Evolutionary conservation across 2,329 filamentous ascomycete genomes (phyloP).

Genomic region (Fusarium aywerte): DNA sequence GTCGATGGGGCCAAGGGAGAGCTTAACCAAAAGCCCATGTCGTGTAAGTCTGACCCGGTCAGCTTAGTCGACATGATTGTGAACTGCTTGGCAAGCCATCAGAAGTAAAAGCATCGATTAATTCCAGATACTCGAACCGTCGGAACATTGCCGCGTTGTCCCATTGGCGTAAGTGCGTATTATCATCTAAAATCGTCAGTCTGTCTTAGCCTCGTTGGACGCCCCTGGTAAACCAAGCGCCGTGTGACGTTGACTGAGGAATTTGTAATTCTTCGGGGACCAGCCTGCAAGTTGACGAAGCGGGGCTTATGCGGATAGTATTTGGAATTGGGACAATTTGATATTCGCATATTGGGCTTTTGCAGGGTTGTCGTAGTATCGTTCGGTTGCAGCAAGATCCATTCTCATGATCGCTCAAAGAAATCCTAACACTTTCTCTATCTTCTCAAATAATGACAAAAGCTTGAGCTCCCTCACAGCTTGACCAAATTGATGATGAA

Average conservation of each 20-base stretch:
- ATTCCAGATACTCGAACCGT: slow-evolving; percentile 19
- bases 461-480: slow-evolving; percentile 13
- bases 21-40: background rate
- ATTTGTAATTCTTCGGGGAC: slow-evolving; percentile 31
- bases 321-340: slow-evolving; percentile 34
- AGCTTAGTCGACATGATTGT: background rate
- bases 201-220: slow-evolving; percentile 39
- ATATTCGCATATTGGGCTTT: background rate
- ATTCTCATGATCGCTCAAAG: background rate
- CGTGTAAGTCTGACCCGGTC: background rate
- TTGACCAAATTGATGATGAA: slow-evolving; percentile 17
- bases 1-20: background rate
- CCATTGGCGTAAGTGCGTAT: slow-evolving; percentile 7
- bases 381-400: background rate
- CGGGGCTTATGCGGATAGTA: slow-evolving; percentile 23
- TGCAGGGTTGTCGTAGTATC: background rate
- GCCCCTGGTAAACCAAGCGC: slow-evolving; percentile 14
- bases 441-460: background rate
- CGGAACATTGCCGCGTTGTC: slow-evolving; percentile 3
- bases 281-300: slow-evolving; percentile 27
- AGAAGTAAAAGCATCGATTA: background rate
- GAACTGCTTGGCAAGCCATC: slow-evolving; percentile 5
- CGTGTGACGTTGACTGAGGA: slow-evolving; percentile 36
- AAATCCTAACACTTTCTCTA: background rate
- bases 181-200: slow-evolving; percentile 35